Evolutionary conservation across 2,329 filamentous ascomycete species (phyloP), one percentile per base, ranked within the genome.

Genomic region (Akanthomyces dipterigenus): DNA sequence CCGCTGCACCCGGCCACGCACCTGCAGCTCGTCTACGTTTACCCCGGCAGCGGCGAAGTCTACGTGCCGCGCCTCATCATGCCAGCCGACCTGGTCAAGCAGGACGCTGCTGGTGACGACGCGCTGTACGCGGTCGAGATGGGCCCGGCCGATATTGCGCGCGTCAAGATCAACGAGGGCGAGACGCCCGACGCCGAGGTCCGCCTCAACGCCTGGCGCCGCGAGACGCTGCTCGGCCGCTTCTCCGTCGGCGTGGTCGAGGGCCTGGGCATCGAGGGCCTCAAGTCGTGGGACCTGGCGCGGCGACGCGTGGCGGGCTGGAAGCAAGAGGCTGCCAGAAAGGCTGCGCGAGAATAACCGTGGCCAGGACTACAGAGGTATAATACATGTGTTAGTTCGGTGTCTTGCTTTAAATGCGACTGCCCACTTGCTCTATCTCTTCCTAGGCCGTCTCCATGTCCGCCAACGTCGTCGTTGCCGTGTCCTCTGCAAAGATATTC

Each of bases 131-230:
- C 43, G 14, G 38, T 55, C 16, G 36, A 43, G 26, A 24, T 55
- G 18, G 24, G 36, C 22, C 38, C 38, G 51, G 22, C 5, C 1
- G 24, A 31, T 9, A 43, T 55, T 7, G 12, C 8, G 7, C 51
- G 51, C 16, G 51, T 31, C 51, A 55, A 55, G 51, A 38, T 55
- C 51, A 55, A 55, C 51, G 51, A 55, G 36, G 36, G 38, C 51
- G 51, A 43, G 51, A 28, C 51, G 7, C 51, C 51, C 9, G 51
- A 55, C 36, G 51, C 51, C n/a, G 51, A 55, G 36, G 36, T 43
- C 24, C 22, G 38, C 18, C 0, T 55, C n/a, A 28, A 55, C 7
- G 51, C 51, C 9, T 55, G 51, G 51, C 51, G 51, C 16, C 28
- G 43, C 16, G 51, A 55, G 7, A 55, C 31, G 38, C 36, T 55